Evolutionary conservation across 352 stramenopile species (phyloP).

Genomic region (Phytopythium cucurbitacearum): DNA sequence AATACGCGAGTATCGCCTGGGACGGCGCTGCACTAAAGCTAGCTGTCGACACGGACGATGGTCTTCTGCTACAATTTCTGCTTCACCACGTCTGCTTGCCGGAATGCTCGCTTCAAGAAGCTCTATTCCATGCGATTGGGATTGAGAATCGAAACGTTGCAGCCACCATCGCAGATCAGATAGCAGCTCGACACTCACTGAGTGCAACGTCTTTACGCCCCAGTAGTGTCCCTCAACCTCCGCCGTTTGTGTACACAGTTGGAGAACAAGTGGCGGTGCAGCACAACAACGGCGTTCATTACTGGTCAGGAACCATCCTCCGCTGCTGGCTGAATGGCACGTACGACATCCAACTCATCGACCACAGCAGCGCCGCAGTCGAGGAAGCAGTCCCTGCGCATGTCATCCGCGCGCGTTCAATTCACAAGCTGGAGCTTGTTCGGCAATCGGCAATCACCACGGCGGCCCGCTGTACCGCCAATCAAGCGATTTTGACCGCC

Average conservation of each 20-base stretch:
- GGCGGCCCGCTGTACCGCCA: background rate
- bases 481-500: background rate
- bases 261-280: constrained; percentile 7
- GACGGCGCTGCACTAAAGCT: constrained; percentile 9
- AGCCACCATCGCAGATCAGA: constrained; percentile 4
- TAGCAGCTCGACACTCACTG: background rate
- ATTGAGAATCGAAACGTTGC: constrained; percentile 1
- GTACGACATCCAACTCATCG: constrained; percentile 13
- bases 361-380: background rate
- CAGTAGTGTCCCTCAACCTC: background rate
- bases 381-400: background rate
- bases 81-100: constrained; percentile 12
- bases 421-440: background rate
- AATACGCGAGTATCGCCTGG: constrained; percentile 8
- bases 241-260: background rate
- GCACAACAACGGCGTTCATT: constrained; percentile 1
- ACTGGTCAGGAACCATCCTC: constrained; percentile 10
- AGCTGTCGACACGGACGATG: constrained; percentile 8
- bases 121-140: constrained; percentile 4
- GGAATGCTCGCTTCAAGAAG: constrained; percentile 14
- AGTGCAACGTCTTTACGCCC: background rate
- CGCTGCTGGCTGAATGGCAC: constrained; percentile 17
- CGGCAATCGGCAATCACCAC: background rate
- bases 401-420: background rate
- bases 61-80: constrained; percentile 11